These are phyloP conservation scores for Pseudogymnoascus verrucosus DNA, from an alignment of 2,329 filamentous ascomycete genomes.

Conservation along the genomic window DNA sequence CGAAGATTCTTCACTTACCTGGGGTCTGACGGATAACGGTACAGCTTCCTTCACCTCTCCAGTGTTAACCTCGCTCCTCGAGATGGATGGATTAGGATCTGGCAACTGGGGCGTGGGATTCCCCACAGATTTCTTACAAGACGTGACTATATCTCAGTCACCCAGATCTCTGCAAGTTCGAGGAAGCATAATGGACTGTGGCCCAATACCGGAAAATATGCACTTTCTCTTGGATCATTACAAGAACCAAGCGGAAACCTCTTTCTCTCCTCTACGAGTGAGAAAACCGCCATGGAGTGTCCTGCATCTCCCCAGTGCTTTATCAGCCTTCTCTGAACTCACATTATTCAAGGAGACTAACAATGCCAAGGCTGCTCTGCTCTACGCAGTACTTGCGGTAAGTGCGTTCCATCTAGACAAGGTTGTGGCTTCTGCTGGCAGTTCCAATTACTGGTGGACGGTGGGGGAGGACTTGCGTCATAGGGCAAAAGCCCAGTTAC, in stretches of 20 bases:
- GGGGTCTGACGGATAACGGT: too few species aligned
- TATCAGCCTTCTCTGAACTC: conserved; percentile 26
- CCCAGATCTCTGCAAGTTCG: too few species aligned
- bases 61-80: too few species aligned
- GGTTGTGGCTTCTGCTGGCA: conserved; percentile 12
- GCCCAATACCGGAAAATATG: not conserved
- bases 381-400: conserved; percentile 26
- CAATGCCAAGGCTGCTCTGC: conserved; percentile 27
- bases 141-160: not conserved
- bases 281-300: conserved; percentile 30
- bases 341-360: conserved; percentile 25
- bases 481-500: conserved; percentile 27
- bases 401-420: conserved; percentile 23
- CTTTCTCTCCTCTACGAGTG: conserved; percentile 7
- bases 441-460: conserved; percentile 21
- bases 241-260: not conserved
- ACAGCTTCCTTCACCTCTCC: too few species aligned
- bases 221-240: not conserved
- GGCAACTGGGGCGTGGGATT: too few species aligned
- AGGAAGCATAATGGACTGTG: too few species aligned
- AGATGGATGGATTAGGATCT: too few species aligned
- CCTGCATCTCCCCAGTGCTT: conserved; percentile 26
- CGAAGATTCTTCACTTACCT: too few species aligned
- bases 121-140: not conserved
- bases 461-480: conserved; percentile 23